Evolutionary conservation across 257 asterid genomes (phyloP).

Genomic region (Buddleja alternifolia): DNA sequence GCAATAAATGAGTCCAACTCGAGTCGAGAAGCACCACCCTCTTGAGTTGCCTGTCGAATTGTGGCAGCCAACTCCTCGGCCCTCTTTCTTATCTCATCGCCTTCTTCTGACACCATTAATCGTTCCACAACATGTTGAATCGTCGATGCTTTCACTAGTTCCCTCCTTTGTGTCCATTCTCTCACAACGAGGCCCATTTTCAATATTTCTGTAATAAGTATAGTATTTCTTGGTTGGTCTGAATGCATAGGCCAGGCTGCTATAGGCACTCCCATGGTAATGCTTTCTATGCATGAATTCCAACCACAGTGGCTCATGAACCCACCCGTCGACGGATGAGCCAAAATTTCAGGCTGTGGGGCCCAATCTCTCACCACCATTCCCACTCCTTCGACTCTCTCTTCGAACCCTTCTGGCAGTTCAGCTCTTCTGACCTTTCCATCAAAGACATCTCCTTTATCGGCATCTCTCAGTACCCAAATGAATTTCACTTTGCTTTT

Average conservation of each 20-base stretch:
- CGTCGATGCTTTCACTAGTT: constrained; percentile 33
- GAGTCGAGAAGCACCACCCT: constrained; percentile 35
- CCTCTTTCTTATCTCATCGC: constrained; percentile 32
- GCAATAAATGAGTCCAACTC: constrained; percentile 42
- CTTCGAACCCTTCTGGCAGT: constrained; percentile 42
- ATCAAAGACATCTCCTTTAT: constrained; percentile 36
- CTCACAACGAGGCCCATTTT: constrained; percentile 37
- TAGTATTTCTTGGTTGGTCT: constrained; percentile 45
- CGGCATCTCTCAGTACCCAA: constrained; percentile 55
- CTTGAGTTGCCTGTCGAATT: constrained; percentile 25
- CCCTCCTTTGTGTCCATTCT: constrained; percentile 41
- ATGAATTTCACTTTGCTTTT: constrained; percentile 47
- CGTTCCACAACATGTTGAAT: constrained; percentile 30
- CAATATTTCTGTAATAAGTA: constrained; percentile 31
- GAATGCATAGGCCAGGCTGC: constrained; percentile 62
- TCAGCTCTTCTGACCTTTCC: constrained; percentile 19
- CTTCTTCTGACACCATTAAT: constrained; percentile 40
- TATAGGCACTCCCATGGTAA: constrained; percentile 44
- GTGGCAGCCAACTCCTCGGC: constrained; percentile 27
- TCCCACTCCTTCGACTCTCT: constrained; percentile 36
- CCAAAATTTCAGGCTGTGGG: constrained; percentile 50
- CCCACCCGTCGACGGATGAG: constrained; percentile 46
- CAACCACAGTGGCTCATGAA: constrained; percentile 54
- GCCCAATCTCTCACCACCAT: constrained; percentile 49
- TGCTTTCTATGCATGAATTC: constrained; percentile 51